Evolutionary conservation across 2,329 filamentous ascomycete species (phyloP), one percentile per base, ranked within the genome.

Genomic region (Anthostomella pinea): DNA sequence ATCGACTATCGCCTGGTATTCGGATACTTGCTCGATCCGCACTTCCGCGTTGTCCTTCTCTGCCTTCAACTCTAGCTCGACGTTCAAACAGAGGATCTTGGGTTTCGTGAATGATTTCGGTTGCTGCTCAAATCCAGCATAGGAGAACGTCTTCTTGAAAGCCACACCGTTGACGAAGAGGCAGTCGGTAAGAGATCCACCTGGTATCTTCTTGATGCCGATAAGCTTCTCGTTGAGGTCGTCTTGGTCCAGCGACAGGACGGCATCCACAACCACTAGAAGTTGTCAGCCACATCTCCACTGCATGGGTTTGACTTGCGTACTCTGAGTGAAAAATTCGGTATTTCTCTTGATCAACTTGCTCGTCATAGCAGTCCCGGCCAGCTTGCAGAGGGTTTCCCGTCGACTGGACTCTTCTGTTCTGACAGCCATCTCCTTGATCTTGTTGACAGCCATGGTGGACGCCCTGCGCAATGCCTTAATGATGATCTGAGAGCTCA

Each of bases 21-120:
- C 93, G 14, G 91, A 95, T 34, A 98, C 93, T 67, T 97, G 90
- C 69, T 97, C 93, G 40, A 98, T 90, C 41, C 93, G 84, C 47
- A 98, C 89, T 72, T 98, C 93, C 41, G 93, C 93, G 58, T 98
- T 98, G 71, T 98, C 93, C 76, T 96, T 98, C 67, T 98, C 93
- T 45, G 87, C 91, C 81, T 98, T 98, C 54, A 98, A 75, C 71
- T 98, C 93, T 45, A 98, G 77, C 69, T 98, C 93, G 53, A 98
- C 93, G 64, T 97, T 98, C 54, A 98, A 71, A 68, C 91, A 97
- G 44, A 96, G 87, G 53, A 98, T 95, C 75, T 94, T 95, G 44
- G 93, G 93, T 67, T 95, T 80, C 61, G 77, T 81, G 74, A 98
- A 97, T 6, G 79, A 83, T 70, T 98, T 98, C 51, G 93, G 93